Evolutionary conservation across 2,329 filamentous ascomycete genomes (phyloP), one percentile per base, ranked within the genome.

Genomic region (Alternaria solani): DNA sequence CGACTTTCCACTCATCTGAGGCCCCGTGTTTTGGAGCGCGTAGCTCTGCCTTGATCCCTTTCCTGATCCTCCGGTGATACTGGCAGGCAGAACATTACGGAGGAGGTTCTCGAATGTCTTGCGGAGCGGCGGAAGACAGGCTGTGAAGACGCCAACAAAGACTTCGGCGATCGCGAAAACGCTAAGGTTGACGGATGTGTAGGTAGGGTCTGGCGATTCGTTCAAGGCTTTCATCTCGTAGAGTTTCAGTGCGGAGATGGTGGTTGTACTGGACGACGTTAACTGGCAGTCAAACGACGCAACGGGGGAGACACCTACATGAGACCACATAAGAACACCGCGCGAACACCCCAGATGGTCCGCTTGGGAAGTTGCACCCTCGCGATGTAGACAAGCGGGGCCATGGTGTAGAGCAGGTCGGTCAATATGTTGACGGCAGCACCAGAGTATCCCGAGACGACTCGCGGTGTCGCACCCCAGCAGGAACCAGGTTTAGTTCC

Each of bases 371-470:
- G 58, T 32, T 73, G 70, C 5, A 73, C 67, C 1, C 64, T 54
- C 16, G 64, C 62, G 34, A 73, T 67, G 25, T 73, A 73, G 1
- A 72, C 47, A 2, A 73, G 56, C 1, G 71, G 71, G 1, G 71
- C 61, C 34, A 67, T 48, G 2, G 71, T 72, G 44, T 71, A 73
- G 5, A 71, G 62, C 7, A 73, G 18, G 16, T 73, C 71, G 0
- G 70, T 73, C 26, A 64, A 39, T 16, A 73, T 72, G 54, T 73
- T 73, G 9, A 66, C 66, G 8, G 67, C 69, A 28, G 68, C 68
- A 6, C 69, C 69, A 2, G 67, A 64, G 34, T 73, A 73, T 12
- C 71, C 71, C 38, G 67, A 68, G n/a, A 73, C 67, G 7, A 73
- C 63, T 39, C 64, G 66, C 16, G 71, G 71, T 39, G 55, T 65